Evolutionary conservation across 164 flowering plant species (phyloP).

Genomic region (Stephania yunnanensis): DNA sequence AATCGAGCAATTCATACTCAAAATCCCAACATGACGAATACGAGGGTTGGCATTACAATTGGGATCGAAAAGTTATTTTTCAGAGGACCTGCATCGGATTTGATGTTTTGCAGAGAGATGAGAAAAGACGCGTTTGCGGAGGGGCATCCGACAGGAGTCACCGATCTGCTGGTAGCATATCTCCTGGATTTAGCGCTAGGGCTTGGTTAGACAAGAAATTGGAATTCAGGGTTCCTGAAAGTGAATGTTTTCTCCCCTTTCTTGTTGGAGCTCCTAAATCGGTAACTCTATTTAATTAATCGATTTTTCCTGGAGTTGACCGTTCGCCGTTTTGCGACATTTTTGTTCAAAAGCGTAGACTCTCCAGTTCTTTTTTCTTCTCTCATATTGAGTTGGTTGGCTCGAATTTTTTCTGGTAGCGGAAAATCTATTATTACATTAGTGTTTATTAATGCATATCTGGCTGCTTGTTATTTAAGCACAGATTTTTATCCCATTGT

Average conservation of each 20-base stretch:
- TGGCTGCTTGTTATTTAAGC: not conserved
- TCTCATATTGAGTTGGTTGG: too few relatives aligned
- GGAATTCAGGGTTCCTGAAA: conserved; percentile 23
- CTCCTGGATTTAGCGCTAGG: conserved; percentile 21
- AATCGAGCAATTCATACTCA: conserved; percentile 4
- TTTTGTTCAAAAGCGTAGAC: too few relatives aligned
- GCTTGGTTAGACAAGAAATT: conserved; percentile 25
- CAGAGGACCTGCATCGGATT: conserved; percentile 9
- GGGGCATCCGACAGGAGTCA: conserved; percentile 14
- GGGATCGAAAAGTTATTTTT: conserved; percentile 14
- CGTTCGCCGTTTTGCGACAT: too few relatives aligned
- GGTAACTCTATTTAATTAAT: conserved; percentile 13
- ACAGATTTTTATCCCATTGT: not conserved
- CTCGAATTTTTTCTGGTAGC: too few relatives aligned
- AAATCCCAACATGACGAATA: conserved; percentile 17
- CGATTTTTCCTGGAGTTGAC: too few relatives aligned
- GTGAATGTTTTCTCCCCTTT: conserved; percentile 28
- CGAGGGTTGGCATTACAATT: conserved; percentile 9
- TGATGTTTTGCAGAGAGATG: conserved; percentile 16
- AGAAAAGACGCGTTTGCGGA: conserved; percentile 4
- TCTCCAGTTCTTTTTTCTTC: too few relatives aligned
- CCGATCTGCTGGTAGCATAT: conserved; percentile 14
- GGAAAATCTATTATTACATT: too few relatives aligned
- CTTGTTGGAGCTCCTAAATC: conserved; percentile 24
- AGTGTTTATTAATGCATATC: not conserved